phyloP scores from a whole-genome alignment of 2,329 filamentous ascomycete genomes.

The Trematosphaeria pertusa region DNA sequence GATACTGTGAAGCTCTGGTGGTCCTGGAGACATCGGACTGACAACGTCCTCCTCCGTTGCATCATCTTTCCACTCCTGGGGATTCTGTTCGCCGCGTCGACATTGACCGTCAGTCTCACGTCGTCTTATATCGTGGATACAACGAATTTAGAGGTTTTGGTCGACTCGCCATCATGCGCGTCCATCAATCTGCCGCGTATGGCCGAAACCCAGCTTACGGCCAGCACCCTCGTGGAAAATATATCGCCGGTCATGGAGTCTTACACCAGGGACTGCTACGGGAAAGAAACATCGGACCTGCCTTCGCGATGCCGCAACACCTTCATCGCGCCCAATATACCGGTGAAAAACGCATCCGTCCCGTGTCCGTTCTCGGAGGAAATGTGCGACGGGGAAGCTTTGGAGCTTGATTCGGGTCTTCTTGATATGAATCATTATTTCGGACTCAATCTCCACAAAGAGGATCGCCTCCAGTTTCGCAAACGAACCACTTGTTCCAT shows the following conservation, averaged over 20 bases:
- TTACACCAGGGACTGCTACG: slow-evolving; percentile 10
- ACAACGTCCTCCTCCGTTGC: not conserved
- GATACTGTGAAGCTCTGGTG: slow-evolving; percentile 19
- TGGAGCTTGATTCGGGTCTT: not conserved
- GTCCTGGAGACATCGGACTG: slow-evolving; percentile 10
- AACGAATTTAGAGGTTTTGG: slow-evolving; percentile 15
- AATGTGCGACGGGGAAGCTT: not conserved
- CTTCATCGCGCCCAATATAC: slow-evolving; percentile 5
- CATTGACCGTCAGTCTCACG: slow-evolving; percentile 9
- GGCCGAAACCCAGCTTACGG: not conserved
- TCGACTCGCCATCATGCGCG: slow-evolving; percentile 14
- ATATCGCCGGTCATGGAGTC: not conserved
- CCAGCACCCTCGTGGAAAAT: not conserved
- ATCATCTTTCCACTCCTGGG: not conserved
- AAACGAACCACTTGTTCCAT: slow-evolving; percentile 1
- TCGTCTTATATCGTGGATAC: slow-evolving; percentile 12
- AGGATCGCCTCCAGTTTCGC: not conserved
- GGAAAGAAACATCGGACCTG: not conserved
- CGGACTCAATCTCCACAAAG: not conserved
- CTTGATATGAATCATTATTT: not conserved
- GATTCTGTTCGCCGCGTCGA: not conserved
- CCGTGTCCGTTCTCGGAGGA: slow-evolving; percentile 4
- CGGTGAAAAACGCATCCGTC: not conserved
- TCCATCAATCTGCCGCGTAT: not conserved
- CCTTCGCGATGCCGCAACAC: slow-evolving; percentile 5